Conservation (phyloP, 768 basidiomycete species). For the Candolleomyces eurysporus region DNA sequence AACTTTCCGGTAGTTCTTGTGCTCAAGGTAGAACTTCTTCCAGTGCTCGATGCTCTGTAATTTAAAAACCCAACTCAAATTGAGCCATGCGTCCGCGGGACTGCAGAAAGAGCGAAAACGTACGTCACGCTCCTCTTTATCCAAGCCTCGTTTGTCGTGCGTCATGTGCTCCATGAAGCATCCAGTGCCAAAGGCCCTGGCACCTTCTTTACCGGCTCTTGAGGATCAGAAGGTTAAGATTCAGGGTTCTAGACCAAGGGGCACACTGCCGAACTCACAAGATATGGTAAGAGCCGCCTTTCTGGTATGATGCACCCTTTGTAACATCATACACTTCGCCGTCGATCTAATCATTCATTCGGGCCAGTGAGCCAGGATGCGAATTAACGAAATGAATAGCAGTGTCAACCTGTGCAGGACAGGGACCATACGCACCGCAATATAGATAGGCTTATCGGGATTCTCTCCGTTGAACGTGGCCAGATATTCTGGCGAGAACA, state of each 20-base stretch:
- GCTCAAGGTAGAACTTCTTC: constrained; percentile 86
- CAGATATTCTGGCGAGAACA: constrained; percentile 75
- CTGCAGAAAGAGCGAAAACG: constrained; percentile 20
- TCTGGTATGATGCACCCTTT: constrained; percentile 78
- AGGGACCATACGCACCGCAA: constrained; percentile 55
- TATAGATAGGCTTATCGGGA: constrained; percentile 64
- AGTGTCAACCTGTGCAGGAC: neutral
- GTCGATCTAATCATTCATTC: constrained; percentile 61
- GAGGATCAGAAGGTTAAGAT: constrained; percentile 16
- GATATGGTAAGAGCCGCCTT: constrained; percentile 80
- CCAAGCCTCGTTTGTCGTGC: constrained; percentile 84
- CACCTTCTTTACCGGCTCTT: constrained; percentile 85
- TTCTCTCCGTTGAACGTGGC: constrained; percentile 69
- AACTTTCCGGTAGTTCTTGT: constrained; percentile 75
- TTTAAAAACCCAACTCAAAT: constrained; percentile 1
- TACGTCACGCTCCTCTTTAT: constrained; percentile 68
- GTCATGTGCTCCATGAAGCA: constrained; percentile 91
- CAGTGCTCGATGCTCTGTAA: constrained; percentile 75
- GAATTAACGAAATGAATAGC: neutral
- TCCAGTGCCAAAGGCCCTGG: constrained; percentile 88
- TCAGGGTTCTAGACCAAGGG: constrained; percentile 15
- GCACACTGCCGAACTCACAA: constrained; percentile 43
- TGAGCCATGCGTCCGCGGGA: neutral
- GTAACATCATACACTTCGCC: constrained; percentile 92
- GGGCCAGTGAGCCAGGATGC: neutral